Evolutionary conservation across 1,284 basidiomycete species (phyloP).

Genomic region (Ceratobasidium theobromae): DNA sequence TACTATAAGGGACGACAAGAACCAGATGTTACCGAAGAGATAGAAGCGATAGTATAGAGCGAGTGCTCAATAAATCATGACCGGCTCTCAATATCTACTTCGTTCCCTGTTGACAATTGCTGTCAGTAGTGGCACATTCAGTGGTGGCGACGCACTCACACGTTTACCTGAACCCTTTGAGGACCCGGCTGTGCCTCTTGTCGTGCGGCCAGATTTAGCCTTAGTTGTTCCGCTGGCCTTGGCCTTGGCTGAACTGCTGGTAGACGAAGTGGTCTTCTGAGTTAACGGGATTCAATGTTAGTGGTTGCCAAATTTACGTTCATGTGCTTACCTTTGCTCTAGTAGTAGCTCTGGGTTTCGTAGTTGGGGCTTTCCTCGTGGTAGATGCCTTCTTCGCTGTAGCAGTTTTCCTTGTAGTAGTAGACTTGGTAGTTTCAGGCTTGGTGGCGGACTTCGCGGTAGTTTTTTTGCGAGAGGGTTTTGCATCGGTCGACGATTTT

Average conservation of each 20-base stretch:
- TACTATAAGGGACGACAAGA: conserved; percentile 16
- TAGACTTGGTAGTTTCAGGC: conserved; percentile 60
- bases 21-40: neutral
- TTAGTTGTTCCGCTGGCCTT: conserved; percentile 33
- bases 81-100: neutral
- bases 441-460: conserved; percentile 51
- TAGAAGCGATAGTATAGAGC: neutral
- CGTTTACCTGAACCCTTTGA: conserved; percentile 7
- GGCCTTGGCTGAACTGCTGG: conserved; percentile 20
- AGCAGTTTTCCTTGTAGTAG: conserved; percentile 58
- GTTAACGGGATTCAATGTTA: neutral
- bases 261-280: conserved; percentile 26
- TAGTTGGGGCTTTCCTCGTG: conserved; percentile 49
- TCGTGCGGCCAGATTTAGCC: conserved; percentile 28
- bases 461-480: conserved; percentile 46
- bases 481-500: conserved; percentile 53
- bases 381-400: conserved; percentile 53
- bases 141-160: neutral
- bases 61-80: conserved; percentile 22
- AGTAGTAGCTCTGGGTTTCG: conserved; percentile 63
- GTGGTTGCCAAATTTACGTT: neutral
- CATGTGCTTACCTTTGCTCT: conserved; percentile 52
- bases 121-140: neutral
- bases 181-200: conserved; percentile 22
- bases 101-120: neutral